These are phyloP conservation scores for Phyllosticta ampelicida DNA, from an alignment of 2,329 filamentous ascomycete genomes.

Conservation along the genomic window DNA sequence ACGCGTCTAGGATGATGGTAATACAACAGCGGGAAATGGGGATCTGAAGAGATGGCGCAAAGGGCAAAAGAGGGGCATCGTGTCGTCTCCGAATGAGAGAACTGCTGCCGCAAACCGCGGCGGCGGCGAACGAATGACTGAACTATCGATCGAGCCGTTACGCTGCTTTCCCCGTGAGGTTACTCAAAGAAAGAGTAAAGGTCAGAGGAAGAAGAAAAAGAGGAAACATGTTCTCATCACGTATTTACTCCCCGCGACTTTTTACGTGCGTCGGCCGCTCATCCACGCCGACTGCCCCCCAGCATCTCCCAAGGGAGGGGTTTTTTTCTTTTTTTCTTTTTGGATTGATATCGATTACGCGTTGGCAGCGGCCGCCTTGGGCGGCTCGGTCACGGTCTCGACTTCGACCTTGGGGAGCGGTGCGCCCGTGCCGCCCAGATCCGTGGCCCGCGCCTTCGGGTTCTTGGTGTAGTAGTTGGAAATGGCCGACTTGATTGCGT, in stretches of 20 bases:
- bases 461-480: constrained; percentile 89
- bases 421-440: constrained; percentile 64
- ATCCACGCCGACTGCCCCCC: neutral
- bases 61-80: neutral
- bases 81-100: too few relatives aligned
- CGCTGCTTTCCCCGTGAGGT: too few relatives aligned
- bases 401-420: constrained; percentile 56
- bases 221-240: neutral
- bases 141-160: too few relatives aligned
- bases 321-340: neutral
- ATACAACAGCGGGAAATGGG: neutral
- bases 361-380: neutral
- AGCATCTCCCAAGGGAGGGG: too few relatives aligned
- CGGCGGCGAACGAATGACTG: too few relatives aligned
- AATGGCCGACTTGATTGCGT: constrained; percentile 87
- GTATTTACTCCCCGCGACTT: neutral
- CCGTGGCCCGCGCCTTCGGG: constrained; percentile 60
- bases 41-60: neutral
- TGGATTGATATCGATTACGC: neutral
- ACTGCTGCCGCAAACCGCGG: too few relatives aligned
- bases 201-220: neutral
- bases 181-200: neutral
- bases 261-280: neutral
- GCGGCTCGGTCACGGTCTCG: constrained; percentile 37
- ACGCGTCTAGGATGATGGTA: neutral